These are phyloP conservation scores for Beta macrorhiza DNA, from an alignment of 179 eudicot genomes.

Conservation along the genomic window DNA sequence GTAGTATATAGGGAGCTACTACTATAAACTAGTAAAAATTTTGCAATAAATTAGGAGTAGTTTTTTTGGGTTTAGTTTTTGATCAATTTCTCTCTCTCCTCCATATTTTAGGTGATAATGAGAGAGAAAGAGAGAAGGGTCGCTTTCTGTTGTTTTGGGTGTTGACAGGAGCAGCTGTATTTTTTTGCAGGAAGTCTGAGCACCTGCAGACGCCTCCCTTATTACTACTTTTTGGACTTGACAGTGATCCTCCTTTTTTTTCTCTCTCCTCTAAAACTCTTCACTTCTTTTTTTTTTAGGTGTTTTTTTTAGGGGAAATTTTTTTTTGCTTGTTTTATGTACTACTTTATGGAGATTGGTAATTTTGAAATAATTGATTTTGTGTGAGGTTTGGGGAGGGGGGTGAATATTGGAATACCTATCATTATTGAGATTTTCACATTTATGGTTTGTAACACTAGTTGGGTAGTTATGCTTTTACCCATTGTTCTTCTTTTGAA, in stretches of 20 bases:
- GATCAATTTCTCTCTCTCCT: neutral
- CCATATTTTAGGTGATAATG: neutral
- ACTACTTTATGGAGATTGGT: constrained; percentile 15
- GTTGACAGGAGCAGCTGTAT: constrained; percentile 20
- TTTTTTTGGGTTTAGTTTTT: no score
- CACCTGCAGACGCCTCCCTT: constrained; percentile 32
- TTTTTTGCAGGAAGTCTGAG: constrained; percentile 17
- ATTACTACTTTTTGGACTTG: constrained; percentile 32
- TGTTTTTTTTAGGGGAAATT: neutral
- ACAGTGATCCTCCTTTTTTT: constrained; percentile 15
- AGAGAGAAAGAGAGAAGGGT: constrained; percentile 21
- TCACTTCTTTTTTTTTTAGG: neutral
- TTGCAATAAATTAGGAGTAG: no score
- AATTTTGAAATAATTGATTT: constrained; percentile 13
- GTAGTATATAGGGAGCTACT: no score
- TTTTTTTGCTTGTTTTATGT: neutral
- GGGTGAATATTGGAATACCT: neutral
- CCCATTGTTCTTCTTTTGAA: neutral
- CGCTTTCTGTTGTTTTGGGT: constrained; percentile 22
- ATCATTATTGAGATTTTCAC: constrained; percentile 4
- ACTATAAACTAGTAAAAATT: no score
- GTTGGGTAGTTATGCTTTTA: constrained; percentile 20
- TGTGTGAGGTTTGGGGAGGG: neutral
- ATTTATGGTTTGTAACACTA: constrained; percentile 17
- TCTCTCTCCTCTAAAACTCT: neutral